phyloP scores from a whole-genome alignment of 768 basidiomycete species.

The Atractiella rhizophila region DNA sequence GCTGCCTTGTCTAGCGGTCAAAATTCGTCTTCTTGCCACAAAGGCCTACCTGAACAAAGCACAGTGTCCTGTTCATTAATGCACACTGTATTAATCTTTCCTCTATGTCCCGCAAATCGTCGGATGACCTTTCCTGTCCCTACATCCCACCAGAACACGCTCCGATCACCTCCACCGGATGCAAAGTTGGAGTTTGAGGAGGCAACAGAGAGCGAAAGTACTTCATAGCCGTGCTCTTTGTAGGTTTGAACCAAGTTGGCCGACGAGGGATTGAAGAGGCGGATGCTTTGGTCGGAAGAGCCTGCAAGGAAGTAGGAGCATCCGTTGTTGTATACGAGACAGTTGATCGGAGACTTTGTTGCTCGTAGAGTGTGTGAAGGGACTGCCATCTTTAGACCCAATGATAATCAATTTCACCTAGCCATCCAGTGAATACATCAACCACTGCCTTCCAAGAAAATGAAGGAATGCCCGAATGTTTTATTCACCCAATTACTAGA shows the following conservation, averaged over 20 bases:
- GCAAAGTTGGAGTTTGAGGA: constrained; percentile 35
- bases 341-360: too few relatives aligned
- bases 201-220: constrained; percentile 42
- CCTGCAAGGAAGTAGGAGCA: constrained; percentile 81
- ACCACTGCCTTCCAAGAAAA: too few relatives aligned
- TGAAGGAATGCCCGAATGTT: too few relatives aligned
- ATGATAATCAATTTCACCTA: too few relatives aligned
- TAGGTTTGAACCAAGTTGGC: constrained; percentile 83
- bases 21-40: background rate
- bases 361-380: too few relatives aligned
- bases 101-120: constrained; percentile 63
- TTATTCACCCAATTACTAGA: too few relatives aligned
- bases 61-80: constrained; percentile 72
- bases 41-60: constrained; percentile 48
- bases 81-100: constrained; percentile 69
- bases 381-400: too few relatives aligned
- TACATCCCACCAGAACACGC: constrained; percentile 89
- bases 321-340: too few relatives aligned
- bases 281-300: constrained; percentile 65
- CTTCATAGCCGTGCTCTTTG: constrained; percentile 80
- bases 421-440: too few relatives aligned
- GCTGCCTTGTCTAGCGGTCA: constrained; percentile 32
- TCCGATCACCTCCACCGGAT: constrained; percentile 77
- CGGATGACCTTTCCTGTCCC: constrained; percentile 57
- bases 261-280: constrained; percentile 65